These are phyloP conservation scores for Neonectria punicea DNA, from an alignment of 2,329 filamentous ascomycete genomes.

Conservation along the genomic window DNA sequence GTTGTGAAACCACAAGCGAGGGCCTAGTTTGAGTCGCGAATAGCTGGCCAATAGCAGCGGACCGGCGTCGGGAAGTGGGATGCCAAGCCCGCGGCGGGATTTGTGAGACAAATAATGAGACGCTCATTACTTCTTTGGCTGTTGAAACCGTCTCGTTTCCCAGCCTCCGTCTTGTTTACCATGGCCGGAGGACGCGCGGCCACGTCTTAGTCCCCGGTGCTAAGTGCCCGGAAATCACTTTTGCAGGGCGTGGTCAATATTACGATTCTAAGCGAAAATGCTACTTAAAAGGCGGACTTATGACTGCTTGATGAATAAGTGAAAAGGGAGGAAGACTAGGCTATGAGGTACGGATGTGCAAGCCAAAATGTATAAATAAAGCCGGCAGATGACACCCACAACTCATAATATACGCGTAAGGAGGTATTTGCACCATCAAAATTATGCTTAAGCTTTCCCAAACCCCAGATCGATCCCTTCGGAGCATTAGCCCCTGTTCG, in stretches of 20 bases:
- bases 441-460: not conserved
- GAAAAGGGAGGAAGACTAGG: not conserved
- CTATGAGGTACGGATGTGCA: not conserved
- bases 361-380: not conserved
- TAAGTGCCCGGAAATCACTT: not conserved
- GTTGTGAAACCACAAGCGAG: conserved; percentile 1
- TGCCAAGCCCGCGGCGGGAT: conserved; percentile 1
- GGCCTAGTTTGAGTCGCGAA: not conserved
- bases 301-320: not conserved
- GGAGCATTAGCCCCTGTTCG: not conserved
- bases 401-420: not conserved
- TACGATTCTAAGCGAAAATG: not conserved
- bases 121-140: not conserved
- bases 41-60: not conserved
- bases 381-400: not conserved
- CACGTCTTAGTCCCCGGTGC: not conserved
- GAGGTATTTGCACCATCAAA: not conserved
- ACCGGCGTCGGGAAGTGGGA: not conserved
- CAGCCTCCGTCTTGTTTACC: not conserved
- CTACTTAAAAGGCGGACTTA: not conserved
- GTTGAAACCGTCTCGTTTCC: not conserved
- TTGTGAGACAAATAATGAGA: not conserved
- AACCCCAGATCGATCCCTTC: not conserved
- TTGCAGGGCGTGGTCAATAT: not conserved
- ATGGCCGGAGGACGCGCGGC: not conserved